Conservation (phyloP, 352 stramenopile genomes). For the Blastocystis sp. region DNA sequence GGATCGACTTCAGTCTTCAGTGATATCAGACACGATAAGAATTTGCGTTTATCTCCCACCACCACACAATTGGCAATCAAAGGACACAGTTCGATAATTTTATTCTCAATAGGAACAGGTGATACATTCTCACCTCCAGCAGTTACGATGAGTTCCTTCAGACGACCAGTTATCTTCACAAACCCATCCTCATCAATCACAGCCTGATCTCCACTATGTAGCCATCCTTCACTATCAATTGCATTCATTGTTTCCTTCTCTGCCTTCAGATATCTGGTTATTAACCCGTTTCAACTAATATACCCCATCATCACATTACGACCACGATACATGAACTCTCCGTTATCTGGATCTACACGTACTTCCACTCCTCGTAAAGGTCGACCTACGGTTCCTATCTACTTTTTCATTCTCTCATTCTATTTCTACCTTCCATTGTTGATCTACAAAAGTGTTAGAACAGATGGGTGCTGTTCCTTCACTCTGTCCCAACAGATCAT, state of each 20-base stretch:
- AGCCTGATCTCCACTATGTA: constrained; percentile 84
- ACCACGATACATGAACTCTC: constrained; percentile 50
- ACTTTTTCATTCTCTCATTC: not conserved
- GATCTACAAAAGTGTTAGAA: constrained; percentile 64
- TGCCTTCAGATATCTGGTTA: constrained; percentile 64
- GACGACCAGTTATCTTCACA: constrained; percentile 85
- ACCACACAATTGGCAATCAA: constrained; percentile 83
- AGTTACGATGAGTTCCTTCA: constrained; percentile 89
- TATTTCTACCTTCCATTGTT: constrained; percentile 65
- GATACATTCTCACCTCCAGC: constrained; percentile 87
- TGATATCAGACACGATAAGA: constrained; percentile 78
- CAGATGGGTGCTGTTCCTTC: constrained; percentile 79
- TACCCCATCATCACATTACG: constrained; percentile 61
- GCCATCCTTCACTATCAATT: constrained; percentile 84
- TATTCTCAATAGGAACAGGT: constrained; percentile 82
- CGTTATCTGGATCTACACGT: constrained; percentile 26
- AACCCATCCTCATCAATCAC: constrained; percentile 78
- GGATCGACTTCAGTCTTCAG: constrained; percentile 70
- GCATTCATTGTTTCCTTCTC: constrained; percentile 72
- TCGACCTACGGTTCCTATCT: constrained; percentile 26
- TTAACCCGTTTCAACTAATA: not conserved
- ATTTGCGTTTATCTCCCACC: constrained; percentile 84
- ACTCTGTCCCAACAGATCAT: constrained; percentile 85
- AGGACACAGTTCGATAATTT: constrained; percentile 78
- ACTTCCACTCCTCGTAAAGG: constrained; percentile 44